These are phyloP conservation scores for Amanita thiersii DNA, from an alignment of 768 basidiomycete species.

Conservation along the genomic window DNA sequence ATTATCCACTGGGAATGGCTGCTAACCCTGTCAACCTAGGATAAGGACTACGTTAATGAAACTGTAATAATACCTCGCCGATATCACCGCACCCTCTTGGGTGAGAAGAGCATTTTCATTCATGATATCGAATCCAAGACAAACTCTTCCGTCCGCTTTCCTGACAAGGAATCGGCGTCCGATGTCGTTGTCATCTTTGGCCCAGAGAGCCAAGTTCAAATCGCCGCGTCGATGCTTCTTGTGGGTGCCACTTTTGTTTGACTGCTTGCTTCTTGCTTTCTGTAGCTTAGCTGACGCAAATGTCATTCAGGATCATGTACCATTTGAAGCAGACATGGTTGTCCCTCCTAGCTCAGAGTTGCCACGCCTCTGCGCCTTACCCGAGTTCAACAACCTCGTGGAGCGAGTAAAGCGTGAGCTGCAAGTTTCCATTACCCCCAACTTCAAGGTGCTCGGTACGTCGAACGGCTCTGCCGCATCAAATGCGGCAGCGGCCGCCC, in stretches of 20 bases:
- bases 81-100: conserved; percentile 90
- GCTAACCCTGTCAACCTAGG: conserved; percentile 36
- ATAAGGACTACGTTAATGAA: conserved; percentile 95
- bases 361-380: conserved; percentile 59
- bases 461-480: conserved; percentile 36
- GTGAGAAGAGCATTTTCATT: conserved; percentile 96
- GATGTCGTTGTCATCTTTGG: conserved; percentile 96
- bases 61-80: conserved; percentile 88
- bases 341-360: conserved; percentile 82
- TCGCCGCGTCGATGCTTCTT: conserved; percentile 92
- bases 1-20: conserved; percentile 2
- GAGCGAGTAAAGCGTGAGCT: conserved; percentile 91
- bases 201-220: conserved; percentile 94
- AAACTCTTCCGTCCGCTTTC: conserved; percentile 87
- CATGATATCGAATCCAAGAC: conserved; percentile 97
- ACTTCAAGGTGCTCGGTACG: conserved; percentile 47
- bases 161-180: conserved; percentile 89
- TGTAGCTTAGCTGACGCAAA: too few relatives aligned
- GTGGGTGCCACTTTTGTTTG: conserved; percentile 33
- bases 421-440: conserved; percentile 84
- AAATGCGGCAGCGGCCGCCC: conserved; percentile 2
- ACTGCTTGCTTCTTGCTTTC: background rate
- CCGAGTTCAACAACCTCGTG: conserved; percentile 81
- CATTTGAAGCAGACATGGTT: conserved; percentile 92
- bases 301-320: conserved; percentile 76